phyloP scores from a whole-genome alignment of 2,329 filamentous ascomycete species.

The Aspergillus eucalypticola region DNA sequence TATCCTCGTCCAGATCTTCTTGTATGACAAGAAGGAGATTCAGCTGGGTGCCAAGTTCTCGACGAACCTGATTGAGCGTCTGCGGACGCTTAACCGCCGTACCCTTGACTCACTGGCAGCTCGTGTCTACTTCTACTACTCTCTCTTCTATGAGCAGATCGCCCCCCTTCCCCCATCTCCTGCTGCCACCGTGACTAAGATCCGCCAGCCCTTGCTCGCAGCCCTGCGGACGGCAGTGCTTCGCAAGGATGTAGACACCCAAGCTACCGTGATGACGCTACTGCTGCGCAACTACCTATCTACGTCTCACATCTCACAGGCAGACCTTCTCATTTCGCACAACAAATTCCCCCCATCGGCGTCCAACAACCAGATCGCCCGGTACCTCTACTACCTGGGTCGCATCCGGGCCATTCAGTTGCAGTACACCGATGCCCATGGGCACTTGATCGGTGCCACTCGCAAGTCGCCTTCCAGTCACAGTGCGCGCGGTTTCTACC shows the following conservation, averaged over 20 bases:
- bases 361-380: conserved; percentile 95
- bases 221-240: conserved; percentile 93
- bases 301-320: conserved; percentile 95
- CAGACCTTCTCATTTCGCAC: conserved; percentile 91
- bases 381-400: conserved; percentile 95
- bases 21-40: conserved; percentile 81
- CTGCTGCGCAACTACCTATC: conserved; percentile 93
- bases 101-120: conserved; percentile 91
- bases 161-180: conserved; percentile 84
- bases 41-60: conserved; percentile 84
- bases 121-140: conserved; percentile 98
- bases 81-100: conserved; percentile 86
- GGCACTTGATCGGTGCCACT: conserved; percentile 88
- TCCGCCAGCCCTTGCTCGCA: conserved; percentile 81
- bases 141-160: conserved; percentile 90
- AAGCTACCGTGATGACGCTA: conserved; percentile 91
- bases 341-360: conserved; percentile 92
- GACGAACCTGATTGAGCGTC: conserved; percentile 74
- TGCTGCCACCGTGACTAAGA: conserved; percentile 80
- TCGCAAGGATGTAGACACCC: conserved; percentile 95
- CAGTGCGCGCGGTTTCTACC: conserved; percentile 90
- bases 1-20: conserved; percentile 81
- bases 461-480: conserved; percentile 90
- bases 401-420: conserved; percentile 95
- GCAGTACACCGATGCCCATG: conserved; percentile 94